Base-by-base conservation (phyloP, 306 rosid species). In the Gynostemma pentaphyllum region DNA sequence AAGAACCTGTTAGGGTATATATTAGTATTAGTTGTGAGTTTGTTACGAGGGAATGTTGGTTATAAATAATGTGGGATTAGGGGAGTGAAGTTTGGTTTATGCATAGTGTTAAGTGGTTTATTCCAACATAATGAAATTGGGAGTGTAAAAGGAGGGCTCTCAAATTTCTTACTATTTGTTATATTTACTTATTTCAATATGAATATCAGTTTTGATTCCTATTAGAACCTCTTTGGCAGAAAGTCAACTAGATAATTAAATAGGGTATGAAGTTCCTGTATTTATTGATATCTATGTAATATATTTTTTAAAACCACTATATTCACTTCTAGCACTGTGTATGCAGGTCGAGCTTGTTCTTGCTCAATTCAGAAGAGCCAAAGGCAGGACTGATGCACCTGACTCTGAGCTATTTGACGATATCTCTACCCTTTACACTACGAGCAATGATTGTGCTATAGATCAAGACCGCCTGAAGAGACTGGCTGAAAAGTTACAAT, bases 261-360 rank as follows among this genome's bases (percentile, higher is more conserved):
- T 15, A 40, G 4, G 2, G 36, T 41, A 22, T 40, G 24, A 23
- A 64, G 6, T 44, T 14, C 42, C 18, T 64, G 44, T 26, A 3
- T 18, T 45, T 16, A 26, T 10, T 64, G 19, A 4, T 42, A 4
- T 42, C 47, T 51, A n/a, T 60, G 9, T 13, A 53, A 48, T 13
- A 23, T 45, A 40, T 59, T 39, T 45, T 18, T 39, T 9, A 8
- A 37, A 11, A 39, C 57, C 46, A 12, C 56, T 76, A 64, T 65
- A 21, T 40, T 56, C 64, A 56, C 49, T 36, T 59, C 47, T 21
- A 56, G 66, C 53, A 65, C 36, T 65, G 14, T 56, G 29, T 76
- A 39, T 79, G 65, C 79, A 94, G 99, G 90, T 88, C 69, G 99
- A 94, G 69, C 88, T 94, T 50, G 97, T 94, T 78, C 94, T 88